Evolutionary conservation across 164 flowering plant genomes (phyloP).

Genomic region (Nymphaea colorata): DNA sequence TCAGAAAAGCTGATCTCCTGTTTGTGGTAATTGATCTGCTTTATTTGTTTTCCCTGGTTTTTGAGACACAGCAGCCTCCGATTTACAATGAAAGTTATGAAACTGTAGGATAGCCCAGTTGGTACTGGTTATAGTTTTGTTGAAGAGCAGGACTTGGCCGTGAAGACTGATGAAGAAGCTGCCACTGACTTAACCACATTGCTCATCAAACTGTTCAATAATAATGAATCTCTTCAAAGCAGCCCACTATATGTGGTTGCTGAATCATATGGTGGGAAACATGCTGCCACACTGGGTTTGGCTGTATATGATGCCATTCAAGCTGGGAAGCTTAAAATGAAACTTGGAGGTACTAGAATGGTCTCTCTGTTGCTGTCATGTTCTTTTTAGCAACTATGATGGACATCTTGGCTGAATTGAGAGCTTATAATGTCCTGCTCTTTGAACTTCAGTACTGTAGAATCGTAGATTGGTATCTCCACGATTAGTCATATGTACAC

Average conservation of each 20-base stretch:
- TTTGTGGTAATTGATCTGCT: conserved; percentile 28
- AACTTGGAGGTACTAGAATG: conserved; percentile 54
- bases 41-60: neutral
- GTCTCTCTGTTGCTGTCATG: neutral
- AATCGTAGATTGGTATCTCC: neutral
- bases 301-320: conserved; percentile 54
- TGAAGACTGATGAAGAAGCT: conserved; percentile 72
- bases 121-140: conserved; percentile 91
- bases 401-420: neutral
- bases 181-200: conserved; percentile 64
- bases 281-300: conserved; percentile 63
- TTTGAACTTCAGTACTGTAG: neutral
- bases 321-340: conserved; percentile 53
- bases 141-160: conserved; percentile 39
- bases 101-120: conserved; percentile 75
- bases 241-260: conserved; percentile 71
- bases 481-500: neutral
- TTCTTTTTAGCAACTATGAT: neutral
- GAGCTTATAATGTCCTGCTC: neutral
- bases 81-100: neutral
- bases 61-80: neutral
- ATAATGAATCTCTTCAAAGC: conserved; percentile 37
- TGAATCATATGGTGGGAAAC: conserved; percentile 92
- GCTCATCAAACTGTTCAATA: conserved; percentile 45
- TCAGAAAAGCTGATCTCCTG: conserved; percentile 51